Evolutionary conservation across 225 moss, liverwort and hornwort genomes (phyloP), one percentile per base, ranked within the genome.

Genomic region (Polytrichum formosum): DNA sequence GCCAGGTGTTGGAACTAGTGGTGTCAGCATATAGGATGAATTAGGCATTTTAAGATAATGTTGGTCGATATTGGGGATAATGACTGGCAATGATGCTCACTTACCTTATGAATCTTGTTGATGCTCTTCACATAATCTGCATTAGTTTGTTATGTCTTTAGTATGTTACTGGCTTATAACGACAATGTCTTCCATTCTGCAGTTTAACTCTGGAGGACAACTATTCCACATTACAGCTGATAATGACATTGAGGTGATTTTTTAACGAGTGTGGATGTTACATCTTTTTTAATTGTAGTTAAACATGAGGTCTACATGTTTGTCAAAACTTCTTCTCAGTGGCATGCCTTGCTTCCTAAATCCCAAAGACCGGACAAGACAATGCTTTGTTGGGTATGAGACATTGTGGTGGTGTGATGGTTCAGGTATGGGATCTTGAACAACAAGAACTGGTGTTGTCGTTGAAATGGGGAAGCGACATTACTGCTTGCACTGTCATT

Each of bases 171-270:
- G 13, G 16, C 46, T 46, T 10, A 46, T 13, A 46, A 46, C 13
- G 16, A 46, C 13, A 46, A 46, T 46, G 46, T 4, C 16, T 13
- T 46, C 3, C 46, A 46, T 46, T 16, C 46, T 61, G 35, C 70
- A 70, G 70, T 64, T 70, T 37, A 72, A 2, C 27, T 75, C 55
- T 83, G 69, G 70, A 9, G 87, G 85, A 58, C 65, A 83, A 23
- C 79, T 91, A 46, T 65, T 88, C 54, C 81, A 83, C 28, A 70
- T 91, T 58, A 87, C 85, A 58, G 79, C 81, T 33, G 75, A 78
- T 21, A 85, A 88, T 78, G 83, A 85, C 68, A 82, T 91, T 70
- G 87, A 91, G 77, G 87, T 82, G 80, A 81, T 68, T 61, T 17
- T n/a, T n/a, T 21, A n/a, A 22, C 59, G 3, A n/a, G n/a, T 22